A percentile compares a stretch with the other conserved stretches of the same genome.
These are phyloP conservation scores for Talaromyces marneffei DNA, from an alignment of 2,329 filamentous ascomycete species.

Conservation along the genomic window DNA sequence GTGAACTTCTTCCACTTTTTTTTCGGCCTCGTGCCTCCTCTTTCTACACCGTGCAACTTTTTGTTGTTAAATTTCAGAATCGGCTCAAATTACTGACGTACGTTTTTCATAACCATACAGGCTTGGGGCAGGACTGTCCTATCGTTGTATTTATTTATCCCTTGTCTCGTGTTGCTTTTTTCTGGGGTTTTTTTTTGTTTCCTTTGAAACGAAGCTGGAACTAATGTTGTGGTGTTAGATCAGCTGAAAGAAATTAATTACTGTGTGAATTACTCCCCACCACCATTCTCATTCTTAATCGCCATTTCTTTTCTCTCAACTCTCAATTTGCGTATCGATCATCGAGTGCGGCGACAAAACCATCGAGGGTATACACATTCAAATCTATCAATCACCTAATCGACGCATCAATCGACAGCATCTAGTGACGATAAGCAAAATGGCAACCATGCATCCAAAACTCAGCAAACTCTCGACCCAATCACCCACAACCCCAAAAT, in stretches of 20 bases:
- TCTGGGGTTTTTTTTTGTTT: background rate
- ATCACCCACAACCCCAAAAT: background rate
- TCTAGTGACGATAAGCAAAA: too few relatives aligned
- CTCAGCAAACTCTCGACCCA: background rate
- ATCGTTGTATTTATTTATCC: background rate
- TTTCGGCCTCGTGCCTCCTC: background rate
- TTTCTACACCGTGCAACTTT: too few relatives aligned
- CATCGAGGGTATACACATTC: background rate
- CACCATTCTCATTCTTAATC: background rate
- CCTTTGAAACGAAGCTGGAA: background rate
- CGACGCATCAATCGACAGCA: background rate
- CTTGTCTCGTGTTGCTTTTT: background rate
- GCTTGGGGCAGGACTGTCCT: background rate
- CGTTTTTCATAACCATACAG: background rate
- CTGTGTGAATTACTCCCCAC: background rate
- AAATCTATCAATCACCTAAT: background rate
- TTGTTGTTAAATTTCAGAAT: too few relatives aligned
- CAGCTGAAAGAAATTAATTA: background rate
- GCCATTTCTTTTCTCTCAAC: background rate
- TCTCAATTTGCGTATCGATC: background rate
- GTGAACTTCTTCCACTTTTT: background rate
- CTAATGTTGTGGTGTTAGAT: background rate
- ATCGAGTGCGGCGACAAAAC: background rate
- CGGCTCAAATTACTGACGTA: background rate
- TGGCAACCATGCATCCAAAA: conserved; percentile 5